A percentile compares a stretch with the other conserved stretches of the same genome.
Evolutionary conservation across 73 alveolate species (phyloP).

Genomic region (Uronychia binucleata): DNA sequence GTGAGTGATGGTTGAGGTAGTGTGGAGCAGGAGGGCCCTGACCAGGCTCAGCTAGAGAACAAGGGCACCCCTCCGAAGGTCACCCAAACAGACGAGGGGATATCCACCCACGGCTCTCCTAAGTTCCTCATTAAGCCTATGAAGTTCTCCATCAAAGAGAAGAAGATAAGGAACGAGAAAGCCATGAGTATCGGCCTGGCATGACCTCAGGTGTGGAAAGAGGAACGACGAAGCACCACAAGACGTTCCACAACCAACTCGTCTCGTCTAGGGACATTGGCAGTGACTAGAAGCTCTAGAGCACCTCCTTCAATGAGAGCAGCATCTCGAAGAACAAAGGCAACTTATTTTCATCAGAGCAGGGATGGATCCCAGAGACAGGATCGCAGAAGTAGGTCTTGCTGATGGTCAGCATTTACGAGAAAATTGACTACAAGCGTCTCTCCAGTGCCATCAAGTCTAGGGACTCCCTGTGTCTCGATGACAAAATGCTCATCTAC

Average conservation of each 20-base stretch:
- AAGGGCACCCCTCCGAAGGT: neutral
- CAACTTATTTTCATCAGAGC: neutral
- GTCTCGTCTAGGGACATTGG: neutral
- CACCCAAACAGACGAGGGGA: neutral
- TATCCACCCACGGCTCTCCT: neutral
- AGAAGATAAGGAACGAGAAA: neutral
- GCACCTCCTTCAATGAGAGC: neutral
- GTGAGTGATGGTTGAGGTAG: slow-evolving; percentile 3
- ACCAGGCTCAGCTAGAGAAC: neutral
- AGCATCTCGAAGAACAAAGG: neutral
- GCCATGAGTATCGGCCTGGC: neutral
- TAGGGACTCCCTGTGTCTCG: neutral
- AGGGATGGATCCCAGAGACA: neutral
- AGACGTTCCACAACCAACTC: neutral
- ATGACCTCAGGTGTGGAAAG: neutral
- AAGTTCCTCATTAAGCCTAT: neutral
- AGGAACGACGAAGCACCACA: neutral
- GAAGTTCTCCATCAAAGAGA: neutral
- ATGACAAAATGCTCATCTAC: neutral
- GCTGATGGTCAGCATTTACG: neutral
- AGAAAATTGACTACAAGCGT: neutral
- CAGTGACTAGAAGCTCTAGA: neutral
- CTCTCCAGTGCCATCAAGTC: neutral
- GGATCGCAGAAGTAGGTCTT: neutral
- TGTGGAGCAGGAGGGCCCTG: neutral